Base-by-base conservation (phyloP, 2,329 filamentous ascomycete genomes). In the Fusarium brachygibbosum region DNA sequence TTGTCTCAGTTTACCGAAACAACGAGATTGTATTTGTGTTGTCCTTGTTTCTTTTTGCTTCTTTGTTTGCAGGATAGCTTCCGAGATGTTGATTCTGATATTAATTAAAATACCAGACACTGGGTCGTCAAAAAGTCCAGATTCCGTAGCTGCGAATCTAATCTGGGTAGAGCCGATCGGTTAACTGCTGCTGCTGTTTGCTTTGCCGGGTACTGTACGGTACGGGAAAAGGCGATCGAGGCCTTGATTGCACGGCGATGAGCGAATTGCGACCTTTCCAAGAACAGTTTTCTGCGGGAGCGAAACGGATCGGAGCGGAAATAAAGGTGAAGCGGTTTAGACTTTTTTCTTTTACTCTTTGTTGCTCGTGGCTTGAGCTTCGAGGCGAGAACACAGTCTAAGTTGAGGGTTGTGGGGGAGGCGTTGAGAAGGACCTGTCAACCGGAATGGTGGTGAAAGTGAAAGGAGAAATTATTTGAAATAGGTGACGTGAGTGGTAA, bases 361-460 rank as follows among this genome's bases (percentile, higher is more conserved):
- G 19, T 48, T 34, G 37, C 12, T 14, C 25, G 57, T 57, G 58
- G 64, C 64, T 68, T 66, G 29, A 25, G 29, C 32, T 44, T n/a
- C 7, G 23, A 29, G 48, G 40, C 58, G 42, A 61, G 42, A 44
- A 37, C 38, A 19, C 32, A 46, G 46, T 61, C 52, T 48, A 45
- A 42, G 35, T 45, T 35, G 56, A 53, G 12, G 35, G 45, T 42
- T 60, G 65, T 60, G 66, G 66, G 59, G 64, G 64, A 65, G 53
- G 65, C 50, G 50, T 59, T 31, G 45, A 38, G 48, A 50, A 32
- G 58, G 45, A n/a, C 46, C 46, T 44, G 29, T 28, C 48, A 60
- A 58, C 42, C 37, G 65, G 66, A 69, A 69, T 69, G 65, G 51
- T 69, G 66, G 65, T 69, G 41, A 66, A 69, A 69, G 60, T 61